Base-by-base conservation (phyloP, 164 flowering plant genomes). In the Stephania yunnanensis region DNA sequence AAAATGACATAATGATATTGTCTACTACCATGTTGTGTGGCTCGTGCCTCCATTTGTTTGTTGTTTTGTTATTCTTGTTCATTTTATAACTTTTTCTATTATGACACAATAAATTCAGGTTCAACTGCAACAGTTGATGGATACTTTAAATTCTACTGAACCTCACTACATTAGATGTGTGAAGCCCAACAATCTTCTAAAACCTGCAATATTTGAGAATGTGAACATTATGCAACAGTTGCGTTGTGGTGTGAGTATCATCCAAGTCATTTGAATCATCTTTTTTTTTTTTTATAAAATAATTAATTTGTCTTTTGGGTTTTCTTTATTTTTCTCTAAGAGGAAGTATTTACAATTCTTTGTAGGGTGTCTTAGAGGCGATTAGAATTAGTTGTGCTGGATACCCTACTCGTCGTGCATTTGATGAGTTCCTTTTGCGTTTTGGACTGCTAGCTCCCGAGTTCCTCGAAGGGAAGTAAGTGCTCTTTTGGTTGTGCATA, bases 101-200 rank as follows among this genome's bases (percentile, higher is more conserved):
- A 30, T 77, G 63, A 61, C 68, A 42, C 69, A 42, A 58, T 78
- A 85, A 73, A 73, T 88, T 86, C 90, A 93, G 98, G 78, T 89
- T 73, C 97, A 93, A 86, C 85, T 93, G 61, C 97, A 92, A 69
- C 90, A 88, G 67, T 79, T 93, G 82, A 90, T 93, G 94, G 95
- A 93, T 7, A 90, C 90, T 68, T 83, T 93, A 68, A 89, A 89
- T 81, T 87, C 92, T 25, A 92, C 93, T 55, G 91, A 93, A 68
- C 98, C 97, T 29, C 92, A 92, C 81, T 93, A 92, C 77, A 88
- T 93, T 71, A 90, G 98, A 85, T 93, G 98, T 77, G 92, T 93
- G 83, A 93, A 93, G 84, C 98, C 98, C 70, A 93, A 93, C 80
- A 86, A 80, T 86, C 81, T 78, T 46, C 83, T 89, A 36, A 84